phyloP scores from a whole-genome alignment of 768 basidiomycete genomes.

The Hericium erinaceus region DNA sequence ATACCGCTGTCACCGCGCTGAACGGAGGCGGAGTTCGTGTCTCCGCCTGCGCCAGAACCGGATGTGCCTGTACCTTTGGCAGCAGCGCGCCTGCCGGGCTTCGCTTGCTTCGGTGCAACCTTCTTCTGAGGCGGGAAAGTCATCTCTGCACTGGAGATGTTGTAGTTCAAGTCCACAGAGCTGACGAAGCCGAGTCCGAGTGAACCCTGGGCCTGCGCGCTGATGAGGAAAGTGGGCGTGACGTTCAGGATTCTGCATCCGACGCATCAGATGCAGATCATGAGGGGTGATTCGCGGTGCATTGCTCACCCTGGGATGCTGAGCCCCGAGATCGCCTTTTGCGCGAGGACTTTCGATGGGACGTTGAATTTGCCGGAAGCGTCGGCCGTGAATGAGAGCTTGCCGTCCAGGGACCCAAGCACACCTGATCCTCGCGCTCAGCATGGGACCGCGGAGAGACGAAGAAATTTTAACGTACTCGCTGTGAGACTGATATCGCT shows the following conservation, averaged over 20 bases:
- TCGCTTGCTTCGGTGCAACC: not conserved
- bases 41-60: not conserved
- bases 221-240: not conserved
- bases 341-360: not conserved
- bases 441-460: not conserved
- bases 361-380: not conserved
- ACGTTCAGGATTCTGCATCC: not conserved
- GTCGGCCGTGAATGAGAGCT: not conserved
- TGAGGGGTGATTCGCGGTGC: too few species aligned
- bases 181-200: not conserved
- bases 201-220: not conserved
- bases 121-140: not conserved
- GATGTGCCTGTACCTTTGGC: not conserved
- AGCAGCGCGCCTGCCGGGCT: not conserved
- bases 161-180: not conserved
- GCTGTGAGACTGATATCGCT: not conserved
- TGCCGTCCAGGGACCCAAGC: not conserved
- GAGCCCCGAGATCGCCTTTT: not conserved
- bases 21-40: not conserved
- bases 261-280: too few species aligned
- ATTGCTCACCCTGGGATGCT: not conserved
- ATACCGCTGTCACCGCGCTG: not conserved
- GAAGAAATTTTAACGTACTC: not conserved
- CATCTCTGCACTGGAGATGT: not conserved
- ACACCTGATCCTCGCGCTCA: not conserved